These are phyloP conservation scores for Blastosporella zonata DNA, from an alignment of 1,284 basidiomycete species.

Conservation along the genomic window DNA sequence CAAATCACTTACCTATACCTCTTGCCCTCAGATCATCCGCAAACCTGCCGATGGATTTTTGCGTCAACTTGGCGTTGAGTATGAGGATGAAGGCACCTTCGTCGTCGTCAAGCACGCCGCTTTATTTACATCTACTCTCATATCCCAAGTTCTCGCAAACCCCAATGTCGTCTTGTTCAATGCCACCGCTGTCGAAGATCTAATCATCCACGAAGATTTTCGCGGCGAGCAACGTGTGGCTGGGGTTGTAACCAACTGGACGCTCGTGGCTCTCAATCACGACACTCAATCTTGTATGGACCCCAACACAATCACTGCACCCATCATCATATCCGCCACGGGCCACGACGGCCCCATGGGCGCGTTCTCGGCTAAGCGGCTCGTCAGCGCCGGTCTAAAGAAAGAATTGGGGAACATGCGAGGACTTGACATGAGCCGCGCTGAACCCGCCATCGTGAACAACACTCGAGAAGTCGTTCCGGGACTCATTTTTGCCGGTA, in stretches of 20 bases:
- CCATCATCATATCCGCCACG: constrained; percentile 68
- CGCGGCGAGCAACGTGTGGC: constrained; percentile 64
- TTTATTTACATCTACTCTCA: constrained; percentile 77
- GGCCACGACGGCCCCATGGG: constrained; percentile 86
- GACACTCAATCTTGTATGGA: constrained; percentile 87
- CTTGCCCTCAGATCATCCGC: constrained; percentile 56
- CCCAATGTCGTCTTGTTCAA: constrained; percentile 79
- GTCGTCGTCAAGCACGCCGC: constrained; percentile 83
- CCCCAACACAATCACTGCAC: constrained; percentile 80
- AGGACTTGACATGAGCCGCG: constrained; percentile 74
- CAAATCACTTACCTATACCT: neutral
- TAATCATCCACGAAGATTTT: constrained; percentile 66
- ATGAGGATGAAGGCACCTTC: constrained; percentile 79
- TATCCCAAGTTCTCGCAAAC: constrained; percentile 70
- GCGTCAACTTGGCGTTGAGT: constrained; percentile 70
- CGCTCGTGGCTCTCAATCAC: constrained; percentile 78
- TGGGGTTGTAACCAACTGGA: constrained; percentile 89
- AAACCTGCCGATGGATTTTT: constrained; percentile 81
- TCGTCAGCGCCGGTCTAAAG: constrained; percentile 74
- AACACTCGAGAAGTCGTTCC: constrained; percentile 79
- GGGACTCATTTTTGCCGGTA: constrained; percentile 74
- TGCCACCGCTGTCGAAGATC: constrained; percentile 76
- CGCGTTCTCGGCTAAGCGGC: constrained; percentile 80
- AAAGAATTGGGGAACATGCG: constrained; percentile 83
- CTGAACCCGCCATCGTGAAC: constrained; percentile 76